These are phyloP conservation scores for Plectosphaerella cucumerina DNA, from an alignment of 2,329 filamentous ascomycete genomes.

Conservation along the genomic window DNA sequence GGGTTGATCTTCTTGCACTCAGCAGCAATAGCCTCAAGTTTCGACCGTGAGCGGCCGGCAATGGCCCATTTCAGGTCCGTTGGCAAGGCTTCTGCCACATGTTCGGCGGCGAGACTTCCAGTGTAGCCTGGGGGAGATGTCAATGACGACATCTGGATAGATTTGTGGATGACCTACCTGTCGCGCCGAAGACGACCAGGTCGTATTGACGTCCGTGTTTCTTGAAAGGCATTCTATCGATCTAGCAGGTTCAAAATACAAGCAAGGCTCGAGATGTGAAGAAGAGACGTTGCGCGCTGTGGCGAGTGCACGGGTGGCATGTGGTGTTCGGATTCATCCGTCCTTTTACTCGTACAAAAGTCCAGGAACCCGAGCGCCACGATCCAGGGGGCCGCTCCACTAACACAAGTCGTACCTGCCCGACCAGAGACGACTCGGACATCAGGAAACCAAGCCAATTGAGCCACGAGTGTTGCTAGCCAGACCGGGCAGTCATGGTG, in stretches of 20 bases:
- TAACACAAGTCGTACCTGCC: no score
- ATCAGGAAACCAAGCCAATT: no score
- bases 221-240: conserved; percentile 38
- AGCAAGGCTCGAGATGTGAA: neutral
- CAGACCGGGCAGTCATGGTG: no score
- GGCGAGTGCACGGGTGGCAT: no score
- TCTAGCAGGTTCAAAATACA: neutral
- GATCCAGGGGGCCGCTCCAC: no score
- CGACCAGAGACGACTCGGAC: no score
- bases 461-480: no score
- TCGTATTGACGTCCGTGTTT: conserved; percentile 52
- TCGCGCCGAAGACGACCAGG: conserved; percentile 53
- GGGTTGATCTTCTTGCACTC: conserved; percentile 64
- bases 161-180: conserved; percentile 33
- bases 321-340: no score
- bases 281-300: neutral
- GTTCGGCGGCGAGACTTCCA: conserved; percentile 69
- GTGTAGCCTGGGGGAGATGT: conserved; percentile 64
- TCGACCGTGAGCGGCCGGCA: conserved; percentile 73
- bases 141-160: neutral
- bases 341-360: no score
- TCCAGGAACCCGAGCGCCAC: no score
- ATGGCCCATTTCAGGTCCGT: conserved; percentile 84
- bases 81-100: conserved; percentile 67
- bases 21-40: conserved; percentile 65